Percentiles rank a stretch among this genome's conserved stretches.
These are phyloP conservation scores for Citrus australasica DNA, from an alignment of 345 rosid genomes.

Conservation along the genomic window DNA sequence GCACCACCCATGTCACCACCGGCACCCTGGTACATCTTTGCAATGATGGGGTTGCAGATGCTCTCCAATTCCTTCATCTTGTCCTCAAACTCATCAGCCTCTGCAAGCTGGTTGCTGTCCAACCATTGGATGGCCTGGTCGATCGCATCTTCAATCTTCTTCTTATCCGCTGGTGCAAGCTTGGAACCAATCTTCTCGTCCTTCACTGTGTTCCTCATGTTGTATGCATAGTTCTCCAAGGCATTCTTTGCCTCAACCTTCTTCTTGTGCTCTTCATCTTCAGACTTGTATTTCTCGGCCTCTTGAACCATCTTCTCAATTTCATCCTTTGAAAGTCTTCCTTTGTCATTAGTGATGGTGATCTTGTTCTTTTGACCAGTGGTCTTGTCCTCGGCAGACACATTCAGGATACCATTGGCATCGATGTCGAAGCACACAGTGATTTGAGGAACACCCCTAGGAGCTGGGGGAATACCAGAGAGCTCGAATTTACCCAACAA, in stretches of 20 bases:
- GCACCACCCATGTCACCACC: slow-evolving; percentile 46
- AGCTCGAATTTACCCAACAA: slow-evolving; percentile 78
- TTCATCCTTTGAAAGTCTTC: slow-evolving; percentile 65
- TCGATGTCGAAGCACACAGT: slow-evolving; percentile 81
- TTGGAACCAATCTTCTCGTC: slow-evolving; percentile 72
- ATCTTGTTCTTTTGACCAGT: slow-evolving; percentile 80
- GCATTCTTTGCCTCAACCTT: slow-evolving; percentile 76
- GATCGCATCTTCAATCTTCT: slow-evolving; percentile 60
- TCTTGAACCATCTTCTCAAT: slow-evolving; percentile 80
- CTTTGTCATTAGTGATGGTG: slow-evolving; percentile 78
- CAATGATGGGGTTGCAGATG: slow-evolving; percentile 79
- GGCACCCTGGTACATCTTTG: slow-evolving; percentile 78
- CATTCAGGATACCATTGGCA: slow-evolving; percentile 75
- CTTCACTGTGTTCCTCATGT: slow-evolving; percentile 72
- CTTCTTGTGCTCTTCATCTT: slow-evolving; percentile 78
- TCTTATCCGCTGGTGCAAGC: slow-evolving; percentile 54
- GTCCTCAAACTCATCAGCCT: slow-evolving; percentile 73
- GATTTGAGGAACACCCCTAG: slow-evolving; percentile 77
- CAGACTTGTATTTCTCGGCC: slow-evolving; percentile 76
- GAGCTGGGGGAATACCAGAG: slow-evolving; percentile 77
- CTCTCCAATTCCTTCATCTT: slow-evolving; percentile 88
- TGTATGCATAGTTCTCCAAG: slow-evolving; percentile 65
- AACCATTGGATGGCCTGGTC: slow-evolving; percentile 69
- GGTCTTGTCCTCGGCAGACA: slow-evolving; percentile 81
- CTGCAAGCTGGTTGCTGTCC: slow-evolving; percentile 71